These are phyloP conservation scores for Raffaelea albimanens DNA, from an alignment of 2,329 filamentous ascomycete genomes.

Conservation along the genomic window DNA sequence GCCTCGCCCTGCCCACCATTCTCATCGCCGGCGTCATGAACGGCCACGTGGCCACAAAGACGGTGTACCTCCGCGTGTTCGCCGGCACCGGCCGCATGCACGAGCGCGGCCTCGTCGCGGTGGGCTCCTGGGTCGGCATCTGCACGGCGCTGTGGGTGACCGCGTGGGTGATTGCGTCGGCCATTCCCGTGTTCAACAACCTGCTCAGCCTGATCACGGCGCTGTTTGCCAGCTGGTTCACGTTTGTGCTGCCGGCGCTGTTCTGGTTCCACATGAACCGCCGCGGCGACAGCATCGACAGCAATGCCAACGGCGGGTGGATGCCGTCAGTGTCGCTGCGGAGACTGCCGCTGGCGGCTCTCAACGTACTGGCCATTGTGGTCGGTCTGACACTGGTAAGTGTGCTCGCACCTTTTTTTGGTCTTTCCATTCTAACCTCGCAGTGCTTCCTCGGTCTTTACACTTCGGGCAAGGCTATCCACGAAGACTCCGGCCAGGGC, in stretches of 20 bases:
- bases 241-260: constrained; percentile 9
- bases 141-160: constrained; percentile 1
- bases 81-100: constrained; percentile 19
- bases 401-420: too few relatives aligned
- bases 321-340: too few relatives aligned
- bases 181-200: constrained; percentile 11
- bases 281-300: too few relatives aligned
- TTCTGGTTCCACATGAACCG: constrained; percentile 7
- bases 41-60: constrained; percentile 19
- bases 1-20: constrained; percentile 45
- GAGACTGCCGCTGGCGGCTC: too few relatives aligned
- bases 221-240: constrained; percentile 8
- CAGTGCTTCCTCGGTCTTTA: too few relatives aligned
- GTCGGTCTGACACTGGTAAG: too few relatives aligned
- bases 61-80: constrained; percentile 23
- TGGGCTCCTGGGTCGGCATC: constrained; percentile 20
- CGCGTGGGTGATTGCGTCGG: constrained; percentile 7
- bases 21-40: constrained; percentile 29
- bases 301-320: too few relatives aligned
- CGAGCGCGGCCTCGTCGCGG: constrained; percentile 18
- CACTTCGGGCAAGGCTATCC: too few relatives aligned
- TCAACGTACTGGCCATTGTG: too few relatives aligned
- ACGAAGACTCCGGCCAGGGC: too few relatives aligned
- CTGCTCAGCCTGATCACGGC: constrained; percentile 8
- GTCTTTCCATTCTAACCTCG: too few relatives aligned